A percentile compares a stretch with the other conserved stretches of the same genome.
phyloP scores from a whole-genome alignment of 495 filamentous ascomycete genomes.

The Hypoxylon trugodes region DNA sequence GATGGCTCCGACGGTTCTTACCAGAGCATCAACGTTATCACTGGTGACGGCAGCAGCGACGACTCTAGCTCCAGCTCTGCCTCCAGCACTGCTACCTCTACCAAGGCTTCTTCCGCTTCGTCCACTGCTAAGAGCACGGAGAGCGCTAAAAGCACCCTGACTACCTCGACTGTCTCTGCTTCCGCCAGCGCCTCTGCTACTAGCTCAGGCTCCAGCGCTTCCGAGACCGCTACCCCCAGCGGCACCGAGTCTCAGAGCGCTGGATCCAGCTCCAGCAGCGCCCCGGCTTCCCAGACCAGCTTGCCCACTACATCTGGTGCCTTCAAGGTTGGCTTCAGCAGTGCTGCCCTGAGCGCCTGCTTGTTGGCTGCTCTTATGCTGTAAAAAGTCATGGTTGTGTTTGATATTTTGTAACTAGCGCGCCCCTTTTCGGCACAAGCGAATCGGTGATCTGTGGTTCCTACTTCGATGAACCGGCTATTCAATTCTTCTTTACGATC shows the following conservation, averaged over 20 bases:
- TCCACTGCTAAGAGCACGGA: slow-evolving; percentile 32
- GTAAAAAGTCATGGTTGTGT: slow-evolving; percentile 33
- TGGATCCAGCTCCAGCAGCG: slow-evolving; percentile 18
- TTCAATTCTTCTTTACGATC: slow-evolving; percentile 41
- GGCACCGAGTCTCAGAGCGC: slow-evolving; percentile 15
- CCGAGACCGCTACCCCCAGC: slow-evolving; percentile 25
- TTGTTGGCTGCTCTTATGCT: slow-evolving; percentile 38
- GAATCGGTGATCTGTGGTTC: slow-evolving; percentile 37
- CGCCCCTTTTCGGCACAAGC: slow-evolving; percentile 26
- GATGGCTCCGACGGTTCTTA: slow-evolving; percentile 73
- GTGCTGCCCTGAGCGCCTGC: slow-evolving; percentile 36
- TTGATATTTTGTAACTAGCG: slow-evolving; percentile 17
- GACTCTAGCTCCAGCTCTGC: slow-evolving; percentile 41
- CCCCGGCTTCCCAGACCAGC: slow-evolving; percentile 24
- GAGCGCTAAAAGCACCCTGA: slow-evolving; percentile 37
- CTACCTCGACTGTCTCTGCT: slow-evolving; percentile 32
- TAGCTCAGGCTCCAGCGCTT: slow-evolving; percentile 28
- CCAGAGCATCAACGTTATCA: slow-evolving; percentile 76
- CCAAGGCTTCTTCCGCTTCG: slow-evolving; percentile 31
- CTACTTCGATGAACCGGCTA: slow-evolving; percentile 37
- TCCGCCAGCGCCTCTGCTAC: slow-evolving; percentile 17
- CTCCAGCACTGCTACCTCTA: slow-evolving; percentile 24
- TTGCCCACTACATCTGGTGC: slow-evolving; percentile 15
- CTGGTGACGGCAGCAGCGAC: slow-evolving; percentile 72
- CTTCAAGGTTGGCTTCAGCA: slow-evolving; percentile 41